These are phyloP conservation scores for Penicillium steckii DNA, from an alignment of 495 filamentous ascomycete species.

Conservation along the genomic window DNA sequence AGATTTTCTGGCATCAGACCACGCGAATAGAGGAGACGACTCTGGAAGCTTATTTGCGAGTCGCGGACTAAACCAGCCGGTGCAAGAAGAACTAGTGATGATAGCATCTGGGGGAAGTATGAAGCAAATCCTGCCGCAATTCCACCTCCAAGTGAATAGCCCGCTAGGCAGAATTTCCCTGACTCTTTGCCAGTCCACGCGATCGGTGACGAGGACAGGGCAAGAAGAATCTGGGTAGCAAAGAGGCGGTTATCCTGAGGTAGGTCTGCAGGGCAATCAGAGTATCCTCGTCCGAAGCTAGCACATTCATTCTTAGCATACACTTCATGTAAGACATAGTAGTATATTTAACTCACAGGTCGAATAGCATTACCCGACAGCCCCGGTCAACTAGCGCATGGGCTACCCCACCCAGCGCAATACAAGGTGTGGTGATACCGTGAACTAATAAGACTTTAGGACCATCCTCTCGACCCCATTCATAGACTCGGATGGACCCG, in stretches of 20 bases:
- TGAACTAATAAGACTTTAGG: conserved; percentile 79
- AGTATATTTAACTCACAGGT: conserved; percentile 38
- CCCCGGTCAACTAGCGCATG: conserved; percentile 68
- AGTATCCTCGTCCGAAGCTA: conserved; percentile 79
- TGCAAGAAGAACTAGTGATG: conserved; percentile 69
- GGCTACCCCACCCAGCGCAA: conserved; percentile 67
- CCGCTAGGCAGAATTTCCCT: conserved; percentile 66
- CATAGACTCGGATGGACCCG: conserved; percentile 79
- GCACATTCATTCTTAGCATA: not conserved
- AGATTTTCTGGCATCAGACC: conserved; percentile 59
- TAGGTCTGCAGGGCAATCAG: conserved; percentile 62
- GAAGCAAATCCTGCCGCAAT: conserved; percentile 72
- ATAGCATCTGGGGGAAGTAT: conserved; percentile 65
- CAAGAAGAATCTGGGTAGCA: conserved; percentile 68
- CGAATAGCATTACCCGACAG: conserved; percentile 81
- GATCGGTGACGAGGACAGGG: conserved; percentile 66
- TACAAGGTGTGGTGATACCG: conserved; percentile 82
- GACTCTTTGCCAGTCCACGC: conserved; percentile 59
- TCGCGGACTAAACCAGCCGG: conserved; percentile 70
- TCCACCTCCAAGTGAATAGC: conserved; percentile 84
- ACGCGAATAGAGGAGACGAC: conserved; percentile 59
- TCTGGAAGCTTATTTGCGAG: conserved; percentile 58
- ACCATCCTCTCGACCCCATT: conserved; percentile 83
- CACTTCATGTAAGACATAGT: not conserved
- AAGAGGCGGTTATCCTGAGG: conserved; percentile 76